Percentiles rank a stretch among this genome's conserved stretches.
Conservation (phyloP, 257 asterid genomes). For the Gardenia jasminoides region DNA sequence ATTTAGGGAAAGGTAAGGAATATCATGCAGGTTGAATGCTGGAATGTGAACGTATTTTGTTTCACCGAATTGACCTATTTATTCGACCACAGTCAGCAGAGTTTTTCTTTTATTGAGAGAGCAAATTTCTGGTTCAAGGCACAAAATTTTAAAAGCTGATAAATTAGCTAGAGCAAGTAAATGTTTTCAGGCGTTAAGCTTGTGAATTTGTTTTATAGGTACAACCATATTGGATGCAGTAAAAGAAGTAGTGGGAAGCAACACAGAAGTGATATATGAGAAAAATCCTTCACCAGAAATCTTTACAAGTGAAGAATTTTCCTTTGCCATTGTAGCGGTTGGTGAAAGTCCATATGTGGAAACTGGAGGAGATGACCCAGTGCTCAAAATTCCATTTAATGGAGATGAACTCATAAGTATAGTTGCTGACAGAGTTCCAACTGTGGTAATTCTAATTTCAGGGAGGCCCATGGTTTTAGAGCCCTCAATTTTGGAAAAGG, state of each 20-base stretch:
- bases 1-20: neutral
- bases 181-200: neutral
- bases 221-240: slow-evolving; percentile 78
- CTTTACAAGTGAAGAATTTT: slow-evolving; percentile 36
- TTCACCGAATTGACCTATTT: neutral
- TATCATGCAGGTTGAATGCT: neutral
- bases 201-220: slow-evolving; percentile 37
- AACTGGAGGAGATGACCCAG: slow-evolving; percentile 64
- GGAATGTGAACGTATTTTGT: neutral
- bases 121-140: neutral
- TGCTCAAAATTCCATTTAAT: slow-evolving; percentile 52
- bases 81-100: neutral
- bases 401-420: slow-evolving; percentile 47
- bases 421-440: slow-evolving; percentile 59
- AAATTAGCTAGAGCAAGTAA: neutral
- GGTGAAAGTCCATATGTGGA: slow-evolving; percentile 85
- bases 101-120: neutral
- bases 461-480: slow-evolving; percentile 77
- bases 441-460: slow-evolving; percentile 57
- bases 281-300: slow-evolving; percentile 51
- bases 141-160: neutral
- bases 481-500: slow-evolving; percentile 47
- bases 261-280: slow-evolving; percentile 61
- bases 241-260: slow-evolving; percentile 46
- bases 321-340: slow-evolving; percentile 69